Evolutionary conservation across 1,139 yeast genomes (phyloP), one percentile per base, ranked within the genome.

Genomic region (Pichia sp.): DNA sequence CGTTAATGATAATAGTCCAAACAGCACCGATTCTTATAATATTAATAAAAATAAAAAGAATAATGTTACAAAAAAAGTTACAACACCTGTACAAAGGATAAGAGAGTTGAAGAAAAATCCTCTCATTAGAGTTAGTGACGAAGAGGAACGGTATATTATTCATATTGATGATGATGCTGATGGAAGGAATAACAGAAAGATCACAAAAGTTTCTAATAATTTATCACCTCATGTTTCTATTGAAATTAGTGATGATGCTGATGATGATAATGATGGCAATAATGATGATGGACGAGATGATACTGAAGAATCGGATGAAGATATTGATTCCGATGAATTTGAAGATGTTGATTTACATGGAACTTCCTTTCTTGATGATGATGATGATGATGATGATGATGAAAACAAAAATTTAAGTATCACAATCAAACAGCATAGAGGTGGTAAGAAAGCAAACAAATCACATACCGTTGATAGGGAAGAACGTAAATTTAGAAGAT

Each of bases 401-500:
- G 51, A 55, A 16, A 51, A 50, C 3, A 30, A 44, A 16, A 57
- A 57, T 14, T 56, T 66, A 11, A 61, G 62, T 8, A 62, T 67
- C 16, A 60, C 66, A 1, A 49, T 67, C 5, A 53, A 53, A 22
- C 53, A 47, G 33, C 50, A 51, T 9, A 47, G 48, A 6, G 33
- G 29, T 10, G 50, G 30, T 27, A 46, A 58, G 43, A 66, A 58
- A 49, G 60, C 67, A 46, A 60, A 49, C 58, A 62, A 44, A 60
- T 69, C 28, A 67, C 70, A 36, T 51, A 66, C 75, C 3, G 74
- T 84, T 28, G 61, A 77, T 36, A 75, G 73, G 53, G 83, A 78
- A 46, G 91, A 86, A 59, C 71, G 86, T 29, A 63, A 64, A 0
- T 67, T 64, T 43, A 70, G 96, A 31, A 69, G 71, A 47, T 57